Base-by-base conservation (phyloP, 2,329 filamentous ascomycete genomes). In the Lecanicillium sp. region DNA sequence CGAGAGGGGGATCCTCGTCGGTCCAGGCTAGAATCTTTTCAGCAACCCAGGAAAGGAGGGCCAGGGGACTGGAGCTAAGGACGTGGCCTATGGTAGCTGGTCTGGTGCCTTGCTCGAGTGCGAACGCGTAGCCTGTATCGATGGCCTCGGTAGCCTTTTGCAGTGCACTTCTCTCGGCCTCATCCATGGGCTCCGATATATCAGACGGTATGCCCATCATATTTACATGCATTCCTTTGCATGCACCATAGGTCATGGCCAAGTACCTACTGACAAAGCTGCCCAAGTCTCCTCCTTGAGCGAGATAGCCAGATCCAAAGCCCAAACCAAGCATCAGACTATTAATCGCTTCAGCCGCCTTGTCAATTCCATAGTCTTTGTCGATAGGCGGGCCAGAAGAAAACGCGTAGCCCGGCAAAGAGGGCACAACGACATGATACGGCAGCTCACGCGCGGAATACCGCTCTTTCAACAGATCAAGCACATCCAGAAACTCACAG, bases 261-360 rank as follows among this genome's bases (percentile, higher is more conserved):
- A 77, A 50, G 1, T 62, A 45, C 11, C 70, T 54, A 0, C 63
- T 55, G 4, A 76, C 41, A 18, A 60, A 53, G 31, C 61, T 64
- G 3, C 73, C 71, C 2, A 79, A 58, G 46, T 81, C 76, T 4
- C 76, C 76, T 9, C 76, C 76, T 50, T 79, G 74, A 0, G 64
- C 62, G 7, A 76, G 52, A 44, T 79, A 79, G 3, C 68, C 68
- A 1, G 46, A 44, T 0, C 57, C 60, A 33, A 79, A 74, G 0
- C 75, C 76, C 4, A 79, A 61, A 0, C 59, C 59, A 2, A 68
- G 43, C 64, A 79, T 72, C 3, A 79, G 46, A 17, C 65, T 59
- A 52, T 78, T 61, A 39, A 77, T 57, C 8, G 72, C 51, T 2
- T 59, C 53, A 0, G 69, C 62, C 1, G 39, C 36, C 17, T 39